Conservation (phyloP, 1,284 basidiomycete species). For the Vanrija sp. region DNA sequence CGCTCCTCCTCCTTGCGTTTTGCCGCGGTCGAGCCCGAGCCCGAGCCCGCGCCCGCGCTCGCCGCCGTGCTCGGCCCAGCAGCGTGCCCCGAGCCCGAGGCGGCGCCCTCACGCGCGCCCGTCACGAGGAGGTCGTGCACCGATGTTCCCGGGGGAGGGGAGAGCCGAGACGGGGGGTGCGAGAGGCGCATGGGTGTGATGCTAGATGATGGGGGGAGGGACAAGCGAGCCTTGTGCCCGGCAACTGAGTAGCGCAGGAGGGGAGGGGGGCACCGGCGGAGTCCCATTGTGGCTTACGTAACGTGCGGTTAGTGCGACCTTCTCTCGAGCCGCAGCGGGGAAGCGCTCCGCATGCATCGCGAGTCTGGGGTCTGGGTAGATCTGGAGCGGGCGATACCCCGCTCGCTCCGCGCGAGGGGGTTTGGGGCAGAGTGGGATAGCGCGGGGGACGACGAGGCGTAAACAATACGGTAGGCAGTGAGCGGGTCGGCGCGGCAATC, state of each 20-base stretch:
- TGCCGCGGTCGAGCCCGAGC: conserved; percentile 1
- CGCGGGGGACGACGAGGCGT: too few relatives aligned
- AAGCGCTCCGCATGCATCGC: too few relatives aligned
- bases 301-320: too few relatives aligned
- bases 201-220: background rate
- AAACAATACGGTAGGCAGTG: too few relatives aligned
- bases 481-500: too few relatives aligned
- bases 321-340: too few relatives aligned
- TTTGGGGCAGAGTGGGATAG: too few relatives aligned
- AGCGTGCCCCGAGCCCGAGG: background rate
- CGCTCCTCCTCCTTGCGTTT: conserved; percentile 23
- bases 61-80: background rate
- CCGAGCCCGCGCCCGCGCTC: background rate
- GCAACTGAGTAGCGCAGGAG: background rate
- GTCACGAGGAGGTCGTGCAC: conserved; percentile 13
- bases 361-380: too few relatives aligned
- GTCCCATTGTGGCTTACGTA: too few relatives aligned
- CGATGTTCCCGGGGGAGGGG: conserved; percentile 26
- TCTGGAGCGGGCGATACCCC: too few relatives aligned
- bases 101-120: background rate
- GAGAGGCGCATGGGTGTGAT: conserved; percentile 13
- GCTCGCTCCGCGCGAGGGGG: too few relatives aligned
- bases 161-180: conserved; percentile 32
- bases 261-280: too few relatives aligned
- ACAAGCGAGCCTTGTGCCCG: background rate